These are phyloP conservation scores for Trichosporon sp. DNA, from an alignment of 1,284 basidiomycete species.

Conservation along the genomic window DNA sequence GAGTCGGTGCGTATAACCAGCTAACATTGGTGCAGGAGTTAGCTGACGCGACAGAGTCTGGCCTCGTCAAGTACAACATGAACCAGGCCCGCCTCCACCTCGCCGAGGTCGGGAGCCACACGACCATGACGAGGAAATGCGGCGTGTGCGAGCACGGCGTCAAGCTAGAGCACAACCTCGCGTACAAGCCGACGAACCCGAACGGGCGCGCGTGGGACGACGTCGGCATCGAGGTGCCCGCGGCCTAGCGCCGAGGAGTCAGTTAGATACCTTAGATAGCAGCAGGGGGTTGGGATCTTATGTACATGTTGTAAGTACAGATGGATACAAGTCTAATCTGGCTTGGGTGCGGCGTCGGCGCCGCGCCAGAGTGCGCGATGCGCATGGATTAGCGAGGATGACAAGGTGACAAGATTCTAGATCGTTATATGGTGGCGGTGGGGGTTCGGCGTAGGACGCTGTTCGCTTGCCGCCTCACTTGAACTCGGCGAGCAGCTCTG, in stretches of 20 bases:
- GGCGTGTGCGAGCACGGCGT: constrained; percentile 30
- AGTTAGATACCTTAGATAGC: constrained; percentile 2
- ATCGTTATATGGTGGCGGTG: neutral
- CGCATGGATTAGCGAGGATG: neutral
- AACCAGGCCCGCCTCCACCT: constrained; percentile 51
- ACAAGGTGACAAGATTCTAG: neutral
- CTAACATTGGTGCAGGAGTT: neutral
- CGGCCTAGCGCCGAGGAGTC: neutral
- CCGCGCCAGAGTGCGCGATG: neutral
- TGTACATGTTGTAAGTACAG: constrained; percentile 7
- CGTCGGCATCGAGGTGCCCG: constrained; percentile 17
- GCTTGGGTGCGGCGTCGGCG: neutral
- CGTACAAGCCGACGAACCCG: constrained; percentile 37
- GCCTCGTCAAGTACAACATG: constrained; percentile 53
- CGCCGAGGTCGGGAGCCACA: constrained; percentile 44
- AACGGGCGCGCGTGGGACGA: constrained; percentile 41
- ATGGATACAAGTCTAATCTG: constrained; percentile 1
- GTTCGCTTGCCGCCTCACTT: constrained; percentile 15
- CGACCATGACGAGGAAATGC: constrained; percentile 42
- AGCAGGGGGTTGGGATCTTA: neutral
- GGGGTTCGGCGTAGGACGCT: neutral
- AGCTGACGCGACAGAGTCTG: constrained; percentile 42
- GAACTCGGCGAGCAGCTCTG: constrained; percentile 34
- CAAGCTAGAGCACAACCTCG: constrained; percentile 24
- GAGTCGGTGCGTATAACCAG: constrained; percentile 61